Base-by-base conservation (phyloP, 202 grass and related monocot species). In the Cymbopogon flexuosus region DNA sequence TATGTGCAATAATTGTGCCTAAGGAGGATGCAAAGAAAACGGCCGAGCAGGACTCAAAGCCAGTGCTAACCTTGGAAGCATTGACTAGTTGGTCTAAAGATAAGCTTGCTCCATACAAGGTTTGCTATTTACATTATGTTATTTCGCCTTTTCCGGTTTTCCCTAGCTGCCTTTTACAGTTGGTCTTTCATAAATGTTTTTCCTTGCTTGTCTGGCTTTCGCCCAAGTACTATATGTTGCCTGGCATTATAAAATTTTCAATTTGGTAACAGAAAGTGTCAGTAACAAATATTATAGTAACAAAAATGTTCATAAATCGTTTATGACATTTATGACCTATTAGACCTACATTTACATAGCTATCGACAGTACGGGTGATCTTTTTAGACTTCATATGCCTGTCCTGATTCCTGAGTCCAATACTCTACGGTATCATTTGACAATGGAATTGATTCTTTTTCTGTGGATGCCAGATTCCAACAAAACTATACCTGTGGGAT, bases 71-170 rank as follows among this genome's bases (percentile, higher is more conserved):
- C 35, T 90, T 97, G 81, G 84, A 92, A 87, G 90, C 77, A 54
- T 87, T 97, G 72, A 69, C 81, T 41, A 87, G 57, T 82, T 97
- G 94, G 94, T 87, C 92, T 9, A 94, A 90, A 83, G 88, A 97
- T 80, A 97, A 79, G 74, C 86, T 97, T 75, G 94, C 94, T 86
- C 94, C 94, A 86, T 94, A 97, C 71, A 97, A 97, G 94, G 92
- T 97, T 85, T 82, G 73, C 39, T 35, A 64, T 70, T 80, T 68
- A 49, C 37, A 82, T 14, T 12, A 78, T 65, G 79, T 14, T 12
- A 78, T 65, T 79, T 60, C 5, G 18, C 13, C 27, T 46, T 72
- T 65, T 27, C 27, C 2, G 27, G 27, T 27, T 27, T 27, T 79
- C 18, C 11, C 33, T 40, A 66, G 23, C n/a, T 36, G 29, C 71